Evolutionary conservation across 805 yeast genomes (phyloP), one percentile per base, ranked within the genome.

Genomic region (Yamadazyma endophytica): DNA sequence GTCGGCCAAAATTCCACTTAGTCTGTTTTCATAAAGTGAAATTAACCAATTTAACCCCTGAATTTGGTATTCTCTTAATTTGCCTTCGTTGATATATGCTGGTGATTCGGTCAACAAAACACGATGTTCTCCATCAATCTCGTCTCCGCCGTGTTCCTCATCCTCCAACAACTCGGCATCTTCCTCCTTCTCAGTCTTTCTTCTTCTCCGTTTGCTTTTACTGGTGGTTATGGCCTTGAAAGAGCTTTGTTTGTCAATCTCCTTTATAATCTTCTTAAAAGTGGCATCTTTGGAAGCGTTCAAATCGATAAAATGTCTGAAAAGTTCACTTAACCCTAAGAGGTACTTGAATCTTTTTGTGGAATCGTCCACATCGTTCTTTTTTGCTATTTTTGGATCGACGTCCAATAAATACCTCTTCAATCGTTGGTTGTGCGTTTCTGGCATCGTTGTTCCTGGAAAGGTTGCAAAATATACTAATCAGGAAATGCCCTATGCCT

Each of bases 1-100:
- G 60, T 90, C 98, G 9, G 98, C 98, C 29, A 90, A 63, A 27
- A 90, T 92, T 13, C 98, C 98, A 7, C 95, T 82, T 26, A 90
- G 70, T 46, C 82, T 75, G 56, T 90, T 87, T 44, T 89, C 96
- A 54, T 88, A 85, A 21, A 90, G 60, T 1, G 94, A 78, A 13
- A 90, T 81, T 50, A 90, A 69, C 98, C 98, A 90, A 58, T 92
- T 92, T 31, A 90, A 70, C 30, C 98, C 98, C 52, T 88, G 96
- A 18, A 90, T 68, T 61, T 90, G 98, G 54, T 92, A 90, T 50
- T 87, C 95, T 46, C 98, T 73, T 46, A 92, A 64, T 32, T 54
- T 69, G 7, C 98, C 98, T 6, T 55, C 58, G 23, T 78, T 61
- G 25, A 90, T 64, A 51, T 70, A 90, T 3, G 77, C 66, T 0